Evolutionary conservation across 306 rosid genomes (phyloP).

Genomic region (Malus fusca): DNA sequence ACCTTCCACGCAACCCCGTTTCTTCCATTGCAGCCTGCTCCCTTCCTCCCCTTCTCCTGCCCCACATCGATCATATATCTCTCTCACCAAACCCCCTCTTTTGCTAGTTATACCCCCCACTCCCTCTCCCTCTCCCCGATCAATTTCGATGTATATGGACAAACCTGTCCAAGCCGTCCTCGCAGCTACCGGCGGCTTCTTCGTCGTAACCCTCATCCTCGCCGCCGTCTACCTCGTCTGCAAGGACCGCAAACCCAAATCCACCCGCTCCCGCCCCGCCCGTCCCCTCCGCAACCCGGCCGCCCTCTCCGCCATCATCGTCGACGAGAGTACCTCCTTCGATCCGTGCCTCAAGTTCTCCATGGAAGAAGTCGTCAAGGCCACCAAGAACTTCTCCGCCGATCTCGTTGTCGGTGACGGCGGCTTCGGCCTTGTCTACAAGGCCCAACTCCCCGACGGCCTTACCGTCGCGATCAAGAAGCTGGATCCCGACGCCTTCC

Average conservation of each 20-base stretch:
- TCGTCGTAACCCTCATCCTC: constrained; percentile 32
- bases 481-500: constrained; percentile 82
- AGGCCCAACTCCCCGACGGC: constrained; percentile 66
- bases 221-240: constrained; percentile 30
- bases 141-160: constrained; percentile 4
- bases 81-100: neutral
- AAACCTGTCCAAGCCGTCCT: neutral
- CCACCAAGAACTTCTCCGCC: constrained; percentile 65
- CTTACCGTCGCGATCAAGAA: constrained; percentile 68
- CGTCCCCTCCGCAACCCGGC: neutral
- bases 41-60: neutral
- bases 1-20: neutral
- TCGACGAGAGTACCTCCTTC: constrained; percentile 57
- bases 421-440: constrained; percentile 84
- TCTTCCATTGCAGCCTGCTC: neutral
- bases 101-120: neutral
- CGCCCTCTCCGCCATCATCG: constrained; percentile 17
- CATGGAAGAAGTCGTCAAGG: constrained; percentile 51
- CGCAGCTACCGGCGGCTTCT: constrained; percentile 52
- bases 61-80: neutral
- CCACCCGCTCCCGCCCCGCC: neutral
- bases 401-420: constrained; percentile 82
- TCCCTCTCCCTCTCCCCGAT: neutral
- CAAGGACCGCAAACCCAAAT: constrained; percentile 2
- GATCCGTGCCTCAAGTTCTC: constrained; percentile 60